Evolutionary conservation across 2,329 filamentous ascomycete species (phyloP), one percentile per base, ranked within the genome.

Genomic region (Cladosporium sp.): DNA sequence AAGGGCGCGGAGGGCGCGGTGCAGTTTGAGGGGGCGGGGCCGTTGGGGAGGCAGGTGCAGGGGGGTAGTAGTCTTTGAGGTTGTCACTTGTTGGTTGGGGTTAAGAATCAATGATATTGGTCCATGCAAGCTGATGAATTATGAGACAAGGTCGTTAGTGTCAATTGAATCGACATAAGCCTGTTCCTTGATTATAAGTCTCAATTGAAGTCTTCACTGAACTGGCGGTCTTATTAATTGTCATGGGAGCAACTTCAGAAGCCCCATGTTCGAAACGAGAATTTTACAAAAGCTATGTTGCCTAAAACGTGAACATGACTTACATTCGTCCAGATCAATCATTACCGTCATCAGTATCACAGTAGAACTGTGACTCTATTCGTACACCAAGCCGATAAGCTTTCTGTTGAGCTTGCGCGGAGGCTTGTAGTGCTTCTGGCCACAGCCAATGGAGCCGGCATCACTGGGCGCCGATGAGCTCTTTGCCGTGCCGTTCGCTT

Each of bases 391-490:
- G 3, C 45, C 45, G 25, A 48, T 32, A 12, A 48, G 25, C 27
- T 40, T 40, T 25, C 45, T 32, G 27, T 40, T 40, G 27, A 48
- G 25, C 45, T 48, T 48, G 18, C 45, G 45, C 7, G 45, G 45
- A 4, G 45, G 45, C 36, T 39, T 48, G 36, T 48, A 48, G 22
- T 48, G 45, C 36, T 15, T 48, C n/a, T 33, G 16, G 5, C 45
- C 45, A 18, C 36, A 48, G 4, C 27, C 45, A 16, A 16, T 13
- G 7, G 35, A 2, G 4, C 43, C 43, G 8, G 16, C 16, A 39
- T 22, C 25, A 7, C 13, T 25, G 8, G 32, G 6, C 7, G n/a
- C 15, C 18, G 41, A n/a, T 4, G 22, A 29, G 12, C 29, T 16
- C 4, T 22, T 22, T 1, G 16, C 11, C 15, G 45, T 33, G 25